Evolutionary conservation across 192 early-diverging fungal species (phyloP).

Genomic region (Linnemannia elongata): DNA sequence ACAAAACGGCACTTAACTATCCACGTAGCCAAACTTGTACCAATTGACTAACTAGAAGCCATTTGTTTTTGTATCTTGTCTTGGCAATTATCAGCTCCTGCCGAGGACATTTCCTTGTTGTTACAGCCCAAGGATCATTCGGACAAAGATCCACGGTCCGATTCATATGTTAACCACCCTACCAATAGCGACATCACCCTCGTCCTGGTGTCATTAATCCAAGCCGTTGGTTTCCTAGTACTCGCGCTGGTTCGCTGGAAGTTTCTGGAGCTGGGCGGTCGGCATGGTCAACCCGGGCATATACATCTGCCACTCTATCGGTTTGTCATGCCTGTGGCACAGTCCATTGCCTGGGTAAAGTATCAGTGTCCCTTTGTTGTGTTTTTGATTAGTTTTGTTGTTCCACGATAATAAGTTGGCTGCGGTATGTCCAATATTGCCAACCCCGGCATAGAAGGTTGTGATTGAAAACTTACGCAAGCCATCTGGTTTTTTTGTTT

Average conservation of each 20-base stretch:
- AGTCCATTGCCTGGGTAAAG: slow-evolving; percentile 54
- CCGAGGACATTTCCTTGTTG: slow-evolving; percentile 27
- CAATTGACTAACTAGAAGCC: background rate
- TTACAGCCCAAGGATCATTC: slow-evolving; percentile 35
- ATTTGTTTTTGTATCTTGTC: slow-evolving; percentile 17
- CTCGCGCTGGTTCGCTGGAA: slow-evolving; percentile 43
- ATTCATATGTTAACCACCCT: slow-evolving; percentile 49
- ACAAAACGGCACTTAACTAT: background rate
- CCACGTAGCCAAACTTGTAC: background rate
- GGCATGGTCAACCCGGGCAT: slow-evolving; percentile 49
- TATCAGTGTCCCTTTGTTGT: background rate
- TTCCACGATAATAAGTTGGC: background rate
- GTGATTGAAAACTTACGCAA: background rate
- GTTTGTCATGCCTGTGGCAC: slow-evolving; percentile 54
- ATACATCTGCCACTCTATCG: slow-evolving; percentile 46
- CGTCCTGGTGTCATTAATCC: slow-evolving; percentile 41
- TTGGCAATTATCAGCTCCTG: slow-evolving; percentile 25
- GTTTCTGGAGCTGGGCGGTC: slow-evolving; percentile 43
- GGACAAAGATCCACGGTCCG: slow-evolving; percentile 40
- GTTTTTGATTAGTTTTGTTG: background rate
- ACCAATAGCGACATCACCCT: slow-evolving; percentile 37
- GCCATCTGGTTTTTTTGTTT: background rate
- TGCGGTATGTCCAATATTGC: background rate
- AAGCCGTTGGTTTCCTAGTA: slow-evolving; percentile 34
- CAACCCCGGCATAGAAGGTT: background rate